Percentiles rank a stretch among this genome's conserved stretches.
phyloP scores from a whole-genome alignment of 2,329 filamentous ascomycete species.

The Xylariaceae sp. region DNA sequence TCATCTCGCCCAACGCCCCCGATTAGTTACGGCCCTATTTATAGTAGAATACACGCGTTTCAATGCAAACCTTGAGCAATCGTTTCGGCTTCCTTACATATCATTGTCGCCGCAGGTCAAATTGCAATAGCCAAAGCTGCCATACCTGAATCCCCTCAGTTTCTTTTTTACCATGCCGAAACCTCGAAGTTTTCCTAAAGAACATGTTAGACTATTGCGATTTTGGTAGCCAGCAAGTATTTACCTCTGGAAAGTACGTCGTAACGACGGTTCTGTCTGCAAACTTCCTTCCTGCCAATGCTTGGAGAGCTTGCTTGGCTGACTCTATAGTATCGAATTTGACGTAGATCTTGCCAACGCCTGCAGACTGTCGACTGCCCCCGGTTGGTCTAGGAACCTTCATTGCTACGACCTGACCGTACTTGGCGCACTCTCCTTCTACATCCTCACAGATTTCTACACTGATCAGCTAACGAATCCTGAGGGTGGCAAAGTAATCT shows the following conservation, averaged over 20 bases:
- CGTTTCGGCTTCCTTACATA: neutral
- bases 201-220: conserved; percentile 40
- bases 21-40: conserved; percentile 4
- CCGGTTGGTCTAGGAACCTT: conserved; percentile 90
- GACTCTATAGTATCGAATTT: conserved; percentile 83
- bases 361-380: conserved; percentile 81
- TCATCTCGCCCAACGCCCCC: neutral
- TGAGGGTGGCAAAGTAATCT: conserved; percentile 30
- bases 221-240: conserved; percentile 24
- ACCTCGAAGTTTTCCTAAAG: conserved; percentile 90
- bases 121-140: conserved; percentile 17
- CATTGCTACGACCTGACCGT: conserved; percentile 81
- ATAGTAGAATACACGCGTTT: conserved; percentile 29
- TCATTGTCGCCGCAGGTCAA: conserved; percentile 9
- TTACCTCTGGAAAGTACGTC: conserved; percentile 93
- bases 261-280: conserved; percentile 94
- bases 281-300: conserved; percentile 95
- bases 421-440: conserved; percentile 90
- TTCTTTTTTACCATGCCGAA: conserved; percentile 72
- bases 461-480: conserved; percentile 43
- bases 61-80: conserved; percentile 19
- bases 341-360: conserved; percentile 97
- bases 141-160: conserved; percentile 1
- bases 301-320: conserved; percentile 82
- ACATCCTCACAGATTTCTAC: conserved; percentile 97